A percentile compares a stretch with the other conserved stretches of the same genome.
Conservation (phyloP, 768 basidiomycete genomes). For the Auriscalpium orientale region DNA sequence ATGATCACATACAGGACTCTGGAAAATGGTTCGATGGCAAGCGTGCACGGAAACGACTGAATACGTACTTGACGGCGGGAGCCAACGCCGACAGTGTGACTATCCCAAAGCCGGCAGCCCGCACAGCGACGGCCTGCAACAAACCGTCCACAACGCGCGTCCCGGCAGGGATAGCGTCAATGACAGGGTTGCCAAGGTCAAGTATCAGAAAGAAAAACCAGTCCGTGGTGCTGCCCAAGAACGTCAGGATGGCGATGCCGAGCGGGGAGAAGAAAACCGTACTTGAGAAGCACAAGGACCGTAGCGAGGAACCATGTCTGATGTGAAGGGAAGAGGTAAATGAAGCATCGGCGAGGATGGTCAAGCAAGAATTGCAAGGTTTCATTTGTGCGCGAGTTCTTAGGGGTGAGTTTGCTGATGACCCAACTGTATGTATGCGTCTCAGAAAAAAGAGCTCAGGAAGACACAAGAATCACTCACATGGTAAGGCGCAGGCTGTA, state of each 20-base stretch:
- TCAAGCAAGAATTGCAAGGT: conserved; percentile 89
- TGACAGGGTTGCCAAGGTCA: conserved; percentile 71
- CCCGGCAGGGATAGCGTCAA: conserved; percentile 62
- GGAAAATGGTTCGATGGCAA: background rate
- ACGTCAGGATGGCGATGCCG: background rate
- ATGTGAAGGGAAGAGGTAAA: conserved; percentile 86
- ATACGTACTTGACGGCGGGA: conserved; percentile 78
- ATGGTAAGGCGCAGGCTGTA: conserved; percentile 73
- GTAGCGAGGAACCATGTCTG: conserved; percentile 88
- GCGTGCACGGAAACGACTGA: background rate
- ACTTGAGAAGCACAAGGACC: conserved; percentile 67
- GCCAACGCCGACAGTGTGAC: conserved; percentile 68
- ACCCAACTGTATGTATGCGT: conserved; percentile 51
- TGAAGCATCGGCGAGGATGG: conserved; percentile 88
- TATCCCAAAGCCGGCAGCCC: conserved; percentile 83
- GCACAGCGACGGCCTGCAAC: conserved; percentile 73
- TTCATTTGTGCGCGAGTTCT: conserved; percentile 56
- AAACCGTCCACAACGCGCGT: conserved; percentile 66
- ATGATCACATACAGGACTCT: conserved; percentile 85
- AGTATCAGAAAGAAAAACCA: conserved; percentile 87
- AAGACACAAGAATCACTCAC: conserved; percentile 35
- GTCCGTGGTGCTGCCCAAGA: conserved; percentile 53
- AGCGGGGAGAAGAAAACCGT: conserved; percentile 17
- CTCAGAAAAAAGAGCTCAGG: background rate
- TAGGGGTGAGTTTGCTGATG: conserved; percentile 52